Evolutionary conservation across 1,284 basidiomycete species (phyloP).

Genomic region (Irpex lacteus): DNA sequence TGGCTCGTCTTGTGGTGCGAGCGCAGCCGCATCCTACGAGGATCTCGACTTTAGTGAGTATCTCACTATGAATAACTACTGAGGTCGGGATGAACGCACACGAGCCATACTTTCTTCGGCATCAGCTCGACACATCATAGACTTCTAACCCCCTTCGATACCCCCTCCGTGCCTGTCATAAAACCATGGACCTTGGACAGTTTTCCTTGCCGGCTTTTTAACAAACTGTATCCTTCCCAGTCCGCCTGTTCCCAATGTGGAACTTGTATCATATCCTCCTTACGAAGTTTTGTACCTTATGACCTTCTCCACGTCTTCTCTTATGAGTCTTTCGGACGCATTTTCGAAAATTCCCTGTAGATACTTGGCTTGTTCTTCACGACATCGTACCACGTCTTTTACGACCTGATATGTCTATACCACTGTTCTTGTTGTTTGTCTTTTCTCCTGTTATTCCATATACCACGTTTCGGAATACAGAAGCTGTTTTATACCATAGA

Average conservation of each 20-base stretch:
- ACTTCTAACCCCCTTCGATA: not conserved
- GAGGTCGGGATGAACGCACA: not conserved
- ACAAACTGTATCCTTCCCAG: not conserved
- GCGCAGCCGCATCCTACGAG: constrained; percentile 8
- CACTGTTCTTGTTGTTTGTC: not conserved
- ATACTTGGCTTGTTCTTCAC: constrained; percentile 1
- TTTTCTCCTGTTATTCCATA: not conserved
- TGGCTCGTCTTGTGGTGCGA: not conserved
- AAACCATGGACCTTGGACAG: not conserved
- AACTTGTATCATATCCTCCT: constrained; percentile 8
- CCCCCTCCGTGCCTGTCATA: not conserved
- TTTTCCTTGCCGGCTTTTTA: not conserved
- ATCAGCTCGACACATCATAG: not conserved
- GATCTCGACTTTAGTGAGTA: constrained; percentile 13
- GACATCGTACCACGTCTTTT: constrained; percentile 12
- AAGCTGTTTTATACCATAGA: not conserved
- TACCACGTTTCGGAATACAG: constrained; percentile 1
- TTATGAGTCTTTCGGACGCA: not conserved
- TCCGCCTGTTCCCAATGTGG: not conserved
- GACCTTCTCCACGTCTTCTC: not conserved
- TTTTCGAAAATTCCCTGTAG: constrained; percentile 1
- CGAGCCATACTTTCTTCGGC: not conserved
- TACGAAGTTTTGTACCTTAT: constrained; percentile 9
- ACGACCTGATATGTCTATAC: constrained; percentile 9
- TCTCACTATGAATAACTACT: constrained; percentile 3